These are phyloP conservation scores for Cryptococcus maquisensis DNA, from an alignment of 1,284 basidiomycete genomes.

Conservation along the genomic window DNA sequence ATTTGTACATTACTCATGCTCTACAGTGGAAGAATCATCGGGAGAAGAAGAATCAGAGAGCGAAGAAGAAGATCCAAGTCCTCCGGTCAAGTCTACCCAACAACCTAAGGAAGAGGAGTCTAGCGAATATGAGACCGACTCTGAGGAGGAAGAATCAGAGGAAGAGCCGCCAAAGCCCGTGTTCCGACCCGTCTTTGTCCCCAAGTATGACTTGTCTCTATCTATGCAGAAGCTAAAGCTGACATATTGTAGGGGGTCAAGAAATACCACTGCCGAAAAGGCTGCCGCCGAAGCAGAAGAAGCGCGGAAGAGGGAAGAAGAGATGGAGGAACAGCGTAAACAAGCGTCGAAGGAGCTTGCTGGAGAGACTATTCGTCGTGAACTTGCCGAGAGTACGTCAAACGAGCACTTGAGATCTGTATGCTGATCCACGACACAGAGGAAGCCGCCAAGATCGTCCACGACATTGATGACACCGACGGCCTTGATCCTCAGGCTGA, in stretches of 20 bases:
- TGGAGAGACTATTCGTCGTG: conserved; percentile 47
- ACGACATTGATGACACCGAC: conserved; percentile 93
- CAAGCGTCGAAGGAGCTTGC: conserved; percentile 44
- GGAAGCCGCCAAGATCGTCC: conserved; percentile 73
- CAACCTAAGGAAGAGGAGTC: conserved; percentile 29
- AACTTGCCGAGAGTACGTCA: conserved; percentile 43
- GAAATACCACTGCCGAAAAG: conserved; percentile 39
- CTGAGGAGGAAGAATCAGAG: conserved; percentile 36
- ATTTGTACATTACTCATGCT: neutral
- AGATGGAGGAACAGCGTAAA: conserved; percentile 39
- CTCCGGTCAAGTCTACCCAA: conserved; percentile 6
- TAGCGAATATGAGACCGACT: conserved; percentile 49
- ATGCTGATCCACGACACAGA: conserved; percentile 32
- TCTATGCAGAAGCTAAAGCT: neutral
- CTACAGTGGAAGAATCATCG: conserved; percentile 22
- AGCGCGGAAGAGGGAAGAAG: conserved; percentile 34
- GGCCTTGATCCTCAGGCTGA: conserved; percentile 84
- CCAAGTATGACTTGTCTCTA: conserved; percentile 29
- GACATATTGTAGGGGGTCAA: conserved; percentile 23
- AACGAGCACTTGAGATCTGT: neutral
- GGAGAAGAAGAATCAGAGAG: conserved; percentile 38
- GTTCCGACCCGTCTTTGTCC: conserved; percentile 46
- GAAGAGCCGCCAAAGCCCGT: conserved; percentile 41
- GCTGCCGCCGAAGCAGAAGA: conserved; percentile 41
- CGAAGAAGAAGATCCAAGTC: conserved; percentile 32